Conservation (phyloP, 2,329 filamentous ascomycete species). For the Arachnopeziza araneosa region DNA sequence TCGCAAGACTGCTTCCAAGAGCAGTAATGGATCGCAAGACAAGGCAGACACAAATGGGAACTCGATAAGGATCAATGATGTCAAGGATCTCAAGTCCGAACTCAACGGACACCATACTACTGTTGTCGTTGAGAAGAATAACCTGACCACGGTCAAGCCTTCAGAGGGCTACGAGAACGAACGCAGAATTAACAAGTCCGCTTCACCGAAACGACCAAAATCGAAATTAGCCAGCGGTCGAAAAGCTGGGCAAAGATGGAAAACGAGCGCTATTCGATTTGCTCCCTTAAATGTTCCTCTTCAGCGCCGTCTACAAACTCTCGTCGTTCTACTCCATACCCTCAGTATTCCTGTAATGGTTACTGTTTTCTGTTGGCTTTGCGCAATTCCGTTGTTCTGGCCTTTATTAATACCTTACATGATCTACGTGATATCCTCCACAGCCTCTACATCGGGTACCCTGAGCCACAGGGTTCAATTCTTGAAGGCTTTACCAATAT, state of each 20-base stretch:
- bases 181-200: conserved; percentile 8
- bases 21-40: conserved; percentile 16
- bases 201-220: conserved; percentile 14
- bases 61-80: background rate
- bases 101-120: conserved; percentile 20
- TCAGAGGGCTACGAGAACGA: conserved; percentile 16
- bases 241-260: conserved; percentile 31
- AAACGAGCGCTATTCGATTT: conserved; percentile 61
- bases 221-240: conserved; percentile 26
- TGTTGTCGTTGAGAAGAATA: conserved; percentile 7
- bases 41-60: conserved; percentile 4
- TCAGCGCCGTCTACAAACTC: conserved; percentile 67
- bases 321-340: conserved; percentile 70
- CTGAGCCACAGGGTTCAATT: conserved; percentile 70
- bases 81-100: conserved; percentile 11
- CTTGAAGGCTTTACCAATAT: conserved; percentile 67
- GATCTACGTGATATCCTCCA: conserved; percentile 76
- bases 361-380: conserved; percentile 83
- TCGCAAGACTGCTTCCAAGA: conserved; percentile 20
- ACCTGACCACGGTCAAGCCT: conserved; percentile 25
- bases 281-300: conserved; percentile 73
- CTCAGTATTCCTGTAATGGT: conserved; percentile 65
- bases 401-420: conserved; percentile 72
- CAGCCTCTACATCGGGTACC: conserved; percentile 68
- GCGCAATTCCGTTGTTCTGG: conserved; percentile 89